Conservation (phyloP, 2,329 filamentous ascomycete genomes). For the Fusarium foetens region DNA sequence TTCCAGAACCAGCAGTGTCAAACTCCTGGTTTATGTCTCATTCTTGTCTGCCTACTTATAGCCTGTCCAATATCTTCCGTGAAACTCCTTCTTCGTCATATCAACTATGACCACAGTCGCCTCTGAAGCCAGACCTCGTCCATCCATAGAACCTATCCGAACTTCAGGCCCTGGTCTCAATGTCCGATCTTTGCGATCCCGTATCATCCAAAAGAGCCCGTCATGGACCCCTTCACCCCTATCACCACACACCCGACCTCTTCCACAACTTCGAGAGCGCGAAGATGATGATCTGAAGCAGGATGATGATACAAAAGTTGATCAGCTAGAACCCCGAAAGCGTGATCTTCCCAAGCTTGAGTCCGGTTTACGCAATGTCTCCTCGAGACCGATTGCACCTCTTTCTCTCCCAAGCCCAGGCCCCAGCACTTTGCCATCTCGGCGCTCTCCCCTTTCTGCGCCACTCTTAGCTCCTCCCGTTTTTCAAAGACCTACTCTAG, state of each 20-base stretch:
- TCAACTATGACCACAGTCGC: slow-evolving; percentile 31
- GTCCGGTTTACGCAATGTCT: slow-evolving; percentile 13
- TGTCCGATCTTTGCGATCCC: slow-evolving; percentile 15
- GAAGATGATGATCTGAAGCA: slow-evolving; percentile 30
- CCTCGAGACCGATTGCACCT: slow-evolving; percentile 30
- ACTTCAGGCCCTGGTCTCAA: slow-evolving; percentile 32
- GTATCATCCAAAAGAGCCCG: slow-evolving; percentile 36
- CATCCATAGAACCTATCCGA: slow-evolving; percentile 39
- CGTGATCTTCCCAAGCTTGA: slow-evolving; percentile 17
- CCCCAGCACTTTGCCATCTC: slow-evolving; percentile 8
- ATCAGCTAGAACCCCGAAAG: slow-evolving; percentile 18
- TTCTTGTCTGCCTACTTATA: background rate
- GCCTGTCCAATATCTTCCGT: background rate
- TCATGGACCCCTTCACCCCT: slow-evolving; percentile 36
- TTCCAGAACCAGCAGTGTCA: background rate
- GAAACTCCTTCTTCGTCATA: background rate
- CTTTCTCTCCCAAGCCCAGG: slow-evolving; percentile 18
- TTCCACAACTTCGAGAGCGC: slow-evolving; percentile 30
- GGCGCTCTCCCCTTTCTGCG: slow-evolving; percentile 35
- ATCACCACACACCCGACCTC: slow-evolving; percentile 33
- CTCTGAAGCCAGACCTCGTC: slow-evolving; percentile 31
- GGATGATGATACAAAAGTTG: slow-evolving; percentile 30
- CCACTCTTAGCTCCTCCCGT: slow-evolving; percentile 21
- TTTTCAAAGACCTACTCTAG: slow-evolving; percentile 26
- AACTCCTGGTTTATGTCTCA: background rate